Evolutionary conservation across 495 filamentous ascomycete species (phyloP), one percentile per base, ranked within the genome.

Genomic region (Penicillium daleae): DNA sequence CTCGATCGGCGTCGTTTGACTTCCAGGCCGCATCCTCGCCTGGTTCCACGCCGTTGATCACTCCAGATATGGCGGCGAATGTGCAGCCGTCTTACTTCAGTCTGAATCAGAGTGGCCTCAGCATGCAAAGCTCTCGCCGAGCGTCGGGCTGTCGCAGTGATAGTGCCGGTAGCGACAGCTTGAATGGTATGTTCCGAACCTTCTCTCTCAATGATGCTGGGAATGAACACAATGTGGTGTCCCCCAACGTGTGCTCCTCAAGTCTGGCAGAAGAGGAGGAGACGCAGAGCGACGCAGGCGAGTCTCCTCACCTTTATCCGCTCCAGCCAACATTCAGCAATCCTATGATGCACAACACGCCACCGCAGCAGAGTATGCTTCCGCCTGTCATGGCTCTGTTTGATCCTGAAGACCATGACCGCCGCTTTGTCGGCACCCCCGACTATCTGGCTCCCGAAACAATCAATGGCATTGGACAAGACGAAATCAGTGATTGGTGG

Each of bases 401-500:
- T 70, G 94, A 98, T 70, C 95, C 95, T 0, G 90, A 96, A 69
- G 95, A 99, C 67, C 93, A 87, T 61, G 94, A 92, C 70, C 88
- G 96, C 53, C 88, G 91, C 39, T 99, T 99, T 71, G 95, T 99
- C 19, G 95, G 95, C 40, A 99, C 95, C 1, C 95, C 95, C 2
- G 95, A 99, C 77, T 99, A 99, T 75, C 85, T 99, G 19, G 94
- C 95, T 2, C 95, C 95, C 2, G 95, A 99, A 73, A 99, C 95
- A 0, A 97, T 99, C 72, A 93, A 91, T 69, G 95, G 95, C 53
- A 85, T 91, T 62, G 92, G 93, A 0, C 95, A 98, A 76, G 95
- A 99, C 72, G 93, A 98, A 72, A 93, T 93, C 65, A 97, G 95
- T 74, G 95, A 99, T 85, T 99, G 95, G 95, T 99, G 95, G 95